phyloP scores from a whole-genome alignment of 768 basidiomycete species.

The Dioszegia aurantiaca region DNA sequence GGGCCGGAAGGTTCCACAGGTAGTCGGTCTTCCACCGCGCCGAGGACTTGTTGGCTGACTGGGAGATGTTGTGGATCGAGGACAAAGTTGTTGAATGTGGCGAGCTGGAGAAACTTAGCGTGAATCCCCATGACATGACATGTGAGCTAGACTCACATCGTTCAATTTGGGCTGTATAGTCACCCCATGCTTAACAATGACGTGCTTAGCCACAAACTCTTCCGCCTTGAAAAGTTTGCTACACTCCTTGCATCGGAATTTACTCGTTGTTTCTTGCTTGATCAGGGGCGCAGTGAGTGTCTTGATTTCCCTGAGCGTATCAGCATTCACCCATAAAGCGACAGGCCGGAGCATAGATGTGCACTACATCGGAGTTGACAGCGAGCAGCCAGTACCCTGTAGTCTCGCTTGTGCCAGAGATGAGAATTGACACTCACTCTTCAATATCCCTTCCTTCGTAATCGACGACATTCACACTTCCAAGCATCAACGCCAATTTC shows the following conservation, averaged over 20 bases:
- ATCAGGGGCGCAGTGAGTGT: slow-evolving; percentile 74
- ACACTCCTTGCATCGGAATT: slow-evolving; percentile 90
- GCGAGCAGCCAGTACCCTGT: too few relatives aligned
- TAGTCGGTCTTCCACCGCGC: slow-evolving; percentile 46
- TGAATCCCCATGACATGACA: too few relatives aligned
- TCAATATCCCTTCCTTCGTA: slow-evolving; percentile 87
- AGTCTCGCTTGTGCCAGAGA: too few relatives aligned
- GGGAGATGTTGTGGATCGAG: slow-evolving; percentile 86
- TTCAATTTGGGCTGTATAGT: slow-evolving; percentile 71
- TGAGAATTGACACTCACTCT: slow-evolving; percentile 66
- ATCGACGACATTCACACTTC: slow-evolving; percentile 78
- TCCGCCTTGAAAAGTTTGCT: slow-evolving; percentile 96
- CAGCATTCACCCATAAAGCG: too few relatives aligned
- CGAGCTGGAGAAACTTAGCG: too few relatives aligned
- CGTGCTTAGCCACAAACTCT: slow-evolving; percentile 95
- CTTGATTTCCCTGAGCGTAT: slow-evolving; percentile 65
- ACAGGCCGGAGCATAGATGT: too few relatives aligned
- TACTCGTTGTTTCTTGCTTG: slow-evolving; percentile 94
- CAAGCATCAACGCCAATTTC: slow-evolving; percentile 76
- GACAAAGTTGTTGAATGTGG: slow-evolving; percentile 93
- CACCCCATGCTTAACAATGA: slow-evolving; percentile 89
- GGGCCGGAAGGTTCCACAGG: slow-evolving; percentile 35
- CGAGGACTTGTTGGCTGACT: slow-evolving; percentile 35
- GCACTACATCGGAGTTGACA: too few relatives aligned
- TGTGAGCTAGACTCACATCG: slow-evolving; percentile 70